A percentile compares a stretch with the other conserved stretches of the same genome.
phyloP scores from a whole-genome alignment of 176 grass and related monocot species.

The Oryza longistaminata region DNA sequence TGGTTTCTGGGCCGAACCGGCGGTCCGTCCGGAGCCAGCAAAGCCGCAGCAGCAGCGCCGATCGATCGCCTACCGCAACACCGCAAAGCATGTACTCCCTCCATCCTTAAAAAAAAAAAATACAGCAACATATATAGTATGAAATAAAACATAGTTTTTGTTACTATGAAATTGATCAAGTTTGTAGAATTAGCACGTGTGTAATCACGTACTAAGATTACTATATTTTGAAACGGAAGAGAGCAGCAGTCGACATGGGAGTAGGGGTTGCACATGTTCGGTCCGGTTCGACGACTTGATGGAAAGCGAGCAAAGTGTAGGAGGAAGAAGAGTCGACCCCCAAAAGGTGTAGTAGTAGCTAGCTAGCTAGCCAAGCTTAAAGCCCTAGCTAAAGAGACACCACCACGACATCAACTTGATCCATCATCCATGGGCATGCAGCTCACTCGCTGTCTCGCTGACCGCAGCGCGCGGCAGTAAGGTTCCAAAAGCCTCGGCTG shows the following conservation, averaged over 20 bases:
- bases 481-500: constrained; percentile 27
- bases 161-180: too few relatives aligned
- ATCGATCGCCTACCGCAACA: too few relatives aligned
- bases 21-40: neutral
- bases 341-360: neutral
- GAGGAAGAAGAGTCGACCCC: neutral
- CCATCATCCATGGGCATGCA: neutral
- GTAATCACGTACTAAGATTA: too few relatives aligned
- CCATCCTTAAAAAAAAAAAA: too few relatives aligned
- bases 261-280: neutral
- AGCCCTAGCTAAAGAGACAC: constrained; percentile 6
- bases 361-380: neutral
- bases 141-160: too few relatives aligned
- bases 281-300: neutral
- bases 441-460: neutral
- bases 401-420: neutral
- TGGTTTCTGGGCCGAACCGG: neutral
- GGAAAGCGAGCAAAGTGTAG: neutral
- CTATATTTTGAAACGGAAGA: too few relatives aligned
- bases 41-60: too few relatives aligned
- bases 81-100: too few relatives aligned
- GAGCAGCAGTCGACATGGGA: neutral
- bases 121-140: too few relatives aligned
- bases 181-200: too few relatives aligned
- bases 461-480: constrained; percentile 1